Conservation (phyloP, 106 monocot species). For the Platanthera guangdongensis region DNA sequence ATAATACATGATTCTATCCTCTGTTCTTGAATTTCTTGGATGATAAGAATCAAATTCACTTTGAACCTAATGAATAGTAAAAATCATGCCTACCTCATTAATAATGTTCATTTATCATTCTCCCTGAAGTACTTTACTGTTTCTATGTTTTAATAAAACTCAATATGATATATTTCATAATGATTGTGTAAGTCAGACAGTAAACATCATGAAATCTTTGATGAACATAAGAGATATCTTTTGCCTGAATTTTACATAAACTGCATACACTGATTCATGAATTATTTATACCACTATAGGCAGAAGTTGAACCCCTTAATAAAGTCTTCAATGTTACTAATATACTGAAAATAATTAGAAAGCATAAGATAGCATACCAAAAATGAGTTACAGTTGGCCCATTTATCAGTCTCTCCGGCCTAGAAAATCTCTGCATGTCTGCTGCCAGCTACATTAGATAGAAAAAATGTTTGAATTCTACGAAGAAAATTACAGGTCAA, state of each 20-base stretch:
- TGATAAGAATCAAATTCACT: not conserved
- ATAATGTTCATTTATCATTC: not conserved
- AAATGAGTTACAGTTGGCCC: slow-evolving; percentile 93
- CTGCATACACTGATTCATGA: not conserved
- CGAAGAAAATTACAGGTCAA: not conserved
- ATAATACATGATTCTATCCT: not conserved
- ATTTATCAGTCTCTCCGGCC: slow-evolving; percentile 92
- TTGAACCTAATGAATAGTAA: not conserved
- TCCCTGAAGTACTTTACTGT: not conserved
- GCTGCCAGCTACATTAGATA: slow-evolving; percentile 73
- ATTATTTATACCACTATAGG: no score
- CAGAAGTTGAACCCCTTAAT: not conserved
- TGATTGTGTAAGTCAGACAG: not conserved
- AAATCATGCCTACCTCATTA: not conserved
- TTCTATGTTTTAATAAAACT: not conserved
- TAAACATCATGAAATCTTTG: not conserved
- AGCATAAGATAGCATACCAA: slow-evolving; percentile 47
- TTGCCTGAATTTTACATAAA: not conserved
- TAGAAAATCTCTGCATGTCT: slow-evolving; percentile 99
- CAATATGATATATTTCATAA: not conserved
- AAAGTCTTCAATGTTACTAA: not conserved
- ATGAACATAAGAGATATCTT: not conserved
- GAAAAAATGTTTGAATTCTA: not conserved
- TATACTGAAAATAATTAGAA: not conserved
- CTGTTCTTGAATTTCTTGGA: not conserved